phyloP scores from a whole-genome alignment of 2,329 filamentous ascomycete species.

The Fonsecaea erecta region DNA sequence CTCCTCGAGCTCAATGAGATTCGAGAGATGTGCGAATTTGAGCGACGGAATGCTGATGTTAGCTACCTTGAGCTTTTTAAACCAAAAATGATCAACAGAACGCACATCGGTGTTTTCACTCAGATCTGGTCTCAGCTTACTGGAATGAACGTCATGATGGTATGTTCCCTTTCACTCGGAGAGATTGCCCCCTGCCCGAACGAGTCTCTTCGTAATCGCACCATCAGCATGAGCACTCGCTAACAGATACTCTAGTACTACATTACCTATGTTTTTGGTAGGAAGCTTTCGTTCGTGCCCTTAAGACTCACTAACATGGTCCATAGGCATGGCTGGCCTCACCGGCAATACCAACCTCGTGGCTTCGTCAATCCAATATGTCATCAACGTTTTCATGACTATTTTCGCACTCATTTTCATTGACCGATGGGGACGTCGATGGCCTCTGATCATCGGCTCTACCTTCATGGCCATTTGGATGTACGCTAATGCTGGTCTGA shows the following conservation, averaged over 20 bases:
- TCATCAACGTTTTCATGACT: slow-evolving; percentile 82
- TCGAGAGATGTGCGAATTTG: slow-evolving; percentile 73
- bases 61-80: slow-evolving; percentile 73
- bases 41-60: slow-evolving; percentile 70
- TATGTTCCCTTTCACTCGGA: not conserved
- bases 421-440: slow-evolving; percentile 75
- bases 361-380: slow-evolving; percentile 71
- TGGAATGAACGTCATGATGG: slow-evolving; percentile 61
- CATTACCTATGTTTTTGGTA: slow-evolving; percentile 51
- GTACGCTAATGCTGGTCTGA: slow-evolving; percentile 50
- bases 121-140: slow-evolving; percentile 79
- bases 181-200: not conserved
- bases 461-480: slow-evolving; percentile 62
- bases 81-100: slow-evolving; percentile 75
- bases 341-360: slow-evolving; percentile 63
- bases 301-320: slow-evolving; percentile 52
- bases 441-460: slow-evolving; percentile 68
- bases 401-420: slow-evolving; percentile 75
- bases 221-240: not conserved
- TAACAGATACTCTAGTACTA: slow-evolving; percentile 49
- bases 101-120: slow-evolving; percentile 71
- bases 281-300: not conserved
- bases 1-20: slow-evolving; percentile 72
- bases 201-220: not conserved
- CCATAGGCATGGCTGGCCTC: slow-evolving; percentile 75